Conservation (phyloP, 2,329 filamentous ascomycete genomes). For the Pyrenophora tritici-repentis region DNA sequence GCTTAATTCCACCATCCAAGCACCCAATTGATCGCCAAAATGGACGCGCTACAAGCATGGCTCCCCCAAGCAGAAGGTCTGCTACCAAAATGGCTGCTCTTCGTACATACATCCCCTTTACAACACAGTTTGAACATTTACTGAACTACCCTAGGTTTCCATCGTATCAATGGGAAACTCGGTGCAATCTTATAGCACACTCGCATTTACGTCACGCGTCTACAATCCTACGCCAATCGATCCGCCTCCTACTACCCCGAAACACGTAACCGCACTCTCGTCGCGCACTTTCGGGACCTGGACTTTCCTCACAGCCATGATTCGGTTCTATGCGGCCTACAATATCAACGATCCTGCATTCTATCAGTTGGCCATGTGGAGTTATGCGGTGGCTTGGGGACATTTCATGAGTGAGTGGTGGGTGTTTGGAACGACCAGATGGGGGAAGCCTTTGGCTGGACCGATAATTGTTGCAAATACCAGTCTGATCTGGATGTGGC, state of each 20-base stretch:
- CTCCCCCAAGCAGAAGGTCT: conserved; percentile 56
- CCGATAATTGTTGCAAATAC: conserved; percentile 63
- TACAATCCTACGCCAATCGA: conserved; percentile 68
- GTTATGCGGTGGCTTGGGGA: conserved; percentile 74
- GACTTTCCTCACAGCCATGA: conserved; percentile 77
- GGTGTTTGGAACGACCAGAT: conserved; percentile 74
- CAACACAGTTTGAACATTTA: background rate
- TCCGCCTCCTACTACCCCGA: conserved; percentile 45
- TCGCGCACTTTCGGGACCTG: conserved; percentile 85
- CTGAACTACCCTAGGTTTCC: conserved; percentile 65
- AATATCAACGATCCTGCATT: conserved; percentile 72
- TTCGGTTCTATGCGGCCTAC: conserved; percentile 84
- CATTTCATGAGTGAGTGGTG: conserved; percentile 71
- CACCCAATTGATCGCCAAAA: conserved; percentile 13
- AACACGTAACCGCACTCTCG: conserved; percentile 72
- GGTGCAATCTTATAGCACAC: conserved; percentile 79
- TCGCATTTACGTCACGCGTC: conserved; percentile 82
- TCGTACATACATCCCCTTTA: conserved; percentile 54
- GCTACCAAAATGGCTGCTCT: conserved; percentile 68
- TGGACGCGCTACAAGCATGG: conserved; percentile 45
- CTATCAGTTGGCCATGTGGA: conserved; percentile 82
- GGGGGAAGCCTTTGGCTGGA: conserved; percentile 63
- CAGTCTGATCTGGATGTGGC: conserved; percentile 65
- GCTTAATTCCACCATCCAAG: background rate
- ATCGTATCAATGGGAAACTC: conserved; percentile 83